A percentile compares a stretch with the other conserved stretches of the same genome.
phyloP scores from a whole-genome alignment of 768 basidiomycete genomes.

The Collybia sordida region DNA sequence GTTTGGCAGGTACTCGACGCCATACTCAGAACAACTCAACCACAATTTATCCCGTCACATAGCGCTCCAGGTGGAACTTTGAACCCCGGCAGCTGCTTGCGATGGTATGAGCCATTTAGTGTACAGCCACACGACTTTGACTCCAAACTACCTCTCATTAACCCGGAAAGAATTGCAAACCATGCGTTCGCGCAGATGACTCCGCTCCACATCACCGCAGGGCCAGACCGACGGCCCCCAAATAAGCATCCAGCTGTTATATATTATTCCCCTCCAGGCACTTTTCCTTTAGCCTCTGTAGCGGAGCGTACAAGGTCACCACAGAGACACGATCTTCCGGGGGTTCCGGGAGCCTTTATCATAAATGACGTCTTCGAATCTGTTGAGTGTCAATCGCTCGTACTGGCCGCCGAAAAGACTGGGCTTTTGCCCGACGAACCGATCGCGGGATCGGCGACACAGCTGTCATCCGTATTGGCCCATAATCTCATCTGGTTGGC shows the following conservation, averaged over 20 bases:
- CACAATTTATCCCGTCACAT: slow-evolving; percentile 26
- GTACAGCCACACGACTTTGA: slow-evolving; percentile 16
- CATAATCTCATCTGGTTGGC: slow-evolving; percentile 57
- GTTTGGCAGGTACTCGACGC: slow-evolving; percentile 48
- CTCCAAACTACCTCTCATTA: slow-evolving; percentile 1
- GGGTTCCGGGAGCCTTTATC: slow-evolving; percentile 47
- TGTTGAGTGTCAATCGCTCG: slow-evolving; percentile 42
- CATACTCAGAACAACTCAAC: slow-evolving; percentile 46
- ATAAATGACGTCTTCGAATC: slow-evolving; percentile 46
- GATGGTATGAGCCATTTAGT: slow-evolving; percentile 34
- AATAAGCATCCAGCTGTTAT: slow-evolving; percentile 53
- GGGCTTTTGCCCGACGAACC: slow-evolving; percentile 55
- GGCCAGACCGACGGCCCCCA: slow-evolving; percentile 49
- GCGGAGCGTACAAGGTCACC: slow-evolving; percentile 24
- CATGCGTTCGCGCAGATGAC: slow-evolving; percentile 18
- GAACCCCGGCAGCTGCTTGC: slow-evolving; percentile 27
- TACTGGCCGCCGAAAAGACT: slow-evolving; percentile 43
- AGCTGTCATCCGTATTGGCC: slow-evolving; percentile 43
- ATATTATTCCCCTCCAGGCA: slow-evolving; percentile 37
- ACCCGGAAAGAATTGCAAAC: slow-evolving; percentile 14
- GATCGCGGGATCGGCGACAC: slow-evolving; percentile 41
- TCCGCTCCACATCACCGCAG: slow-evolving; percentile 37
- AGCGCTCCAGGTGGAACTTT: slow-evolving; percentile 16
- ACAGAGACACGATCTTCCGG: slow-evolving; percentile 36
- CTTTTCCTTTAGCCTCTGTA: slow-evolving; percentile 27